Conservation (phyloP, 2,329 filamentous ascomycete species). For the Paecilomyces variotii region DNA sequence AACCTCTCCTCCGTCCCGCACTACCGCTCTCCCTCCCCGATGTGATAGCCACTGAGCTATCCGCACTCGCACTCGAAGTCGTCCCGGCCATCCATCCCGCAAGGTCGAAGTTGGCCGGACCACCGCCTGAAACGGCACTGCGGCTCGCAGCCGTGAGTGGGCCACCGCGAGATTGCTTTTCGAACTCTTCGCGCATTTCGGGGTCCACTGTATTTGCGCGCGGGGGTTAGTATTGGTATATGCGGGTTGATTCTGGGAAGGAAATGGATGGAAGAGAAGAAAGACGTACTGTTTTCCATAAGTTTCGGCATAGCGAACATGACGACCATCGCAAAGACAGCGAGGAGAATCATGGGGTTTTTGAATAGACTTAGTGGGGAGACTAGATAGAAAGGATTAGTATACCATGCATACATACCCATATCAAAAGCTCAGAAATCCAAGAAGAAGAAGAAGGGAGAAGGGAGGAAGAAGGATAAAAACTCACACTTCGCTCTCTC, state of each 20-base stretch:
- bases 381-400: slow-evolving; percentile 41
- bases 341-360: slow-evolving; percentile 95
- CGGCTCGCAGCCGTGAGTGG: slow-evolving; percentile 54
- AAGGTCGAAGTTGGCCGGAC: slow-evolving; percentile 55
- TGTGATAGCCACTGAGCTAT: slow-evolving; percentile 12
- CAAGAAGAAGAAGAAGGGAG: slow-evolving; percentile 1
- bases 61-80: slow-evolving; percentile 16
- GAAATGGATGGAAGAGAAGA: background rate
- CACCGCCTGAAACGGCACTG: slow-evolving; percentile 51
- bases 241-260: background rate
- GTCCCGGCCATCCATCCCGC: slow-evolving; percentile 60
- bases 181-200: slow-evolving; percentile 88
- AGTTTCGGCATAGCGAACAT: slow-evolving; percentile 93
- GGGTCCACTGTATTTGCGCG: slow-evolving; percentile 66
- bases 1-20: slow-evolving; percentile 21
- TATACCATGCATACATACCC: background rate
- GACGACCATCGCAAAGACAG: slow-evolving; percentile 69
- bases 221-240: too few species aligned
- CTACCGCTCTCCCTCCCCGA: slow-evolving; percentile 20
- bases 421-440: background rate
- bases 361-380: slow-evolving; percentile 75
- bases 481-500: slow-evolving; percentile 67
- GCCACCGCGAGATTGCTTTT: slow-evolving; percentile 74
- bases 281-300: slow-evolving; percentile 80
- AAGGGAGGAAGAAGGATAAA: background rate